These are phyloP conservation scores for Przewalskia tangutica DNA, from an alignment of 257 asterid species.

Conservation along the genomic window DNA sequence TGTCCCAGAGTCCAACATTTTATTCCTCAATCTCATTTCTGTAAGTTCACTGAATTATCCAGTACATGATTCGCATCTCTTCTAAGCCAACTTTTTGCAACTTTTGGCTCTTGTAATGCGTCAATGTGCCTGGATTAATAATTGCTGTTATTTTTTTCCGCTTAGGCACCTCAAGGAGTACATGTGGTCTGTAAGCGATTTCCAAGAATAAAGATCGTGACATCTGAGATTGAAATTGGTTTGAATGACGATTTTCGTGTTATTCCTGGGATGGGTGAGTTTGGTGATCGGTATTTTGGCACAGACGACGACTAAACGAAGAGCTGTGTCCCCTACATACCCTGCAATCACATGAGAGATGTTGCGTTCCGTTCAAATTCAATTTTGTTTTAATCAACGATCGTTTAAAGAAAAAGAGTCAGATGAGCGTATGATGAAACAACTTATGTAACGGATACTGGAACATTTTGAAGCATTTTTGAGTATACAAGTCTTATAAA, in stretches of 20 bases:
- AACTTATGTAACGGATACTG: background rate
- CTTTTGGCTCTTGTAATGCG: background rate
- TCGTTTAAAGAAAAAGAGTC: background rate
- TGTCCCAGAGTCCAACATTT: slow-evolving; percentile 87
- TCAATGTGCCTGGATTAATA: background rate
- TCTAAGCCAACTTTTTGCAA: background rate
- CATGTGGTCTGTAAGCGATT: slow-evolving; percentile 85
- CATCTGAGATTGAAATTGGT: slow-evolving; percentile 95
- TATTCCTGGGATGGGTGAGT: slow-evolving; percentile 98
- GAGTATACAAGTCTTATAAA: background rate
- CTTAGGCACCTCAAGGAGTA: slow-evolving; percentile 96
- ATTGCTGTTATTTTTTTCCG: background rate
- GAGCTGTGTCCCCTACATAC: slow-evolving; percentile 1
- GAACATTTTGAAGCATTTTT: slow-evolving; percentile 6
- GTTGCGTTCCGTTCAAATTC: background rate
- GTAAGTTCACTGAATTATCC: slow-evolving; percentile 34
- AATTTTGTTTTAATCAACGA: background rate
- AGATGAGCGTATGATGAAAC: background rate
- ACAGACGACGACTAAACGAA: slow-evolving; percentile 67
- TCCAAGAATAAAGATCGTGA: slow-evolving; percentile 91
- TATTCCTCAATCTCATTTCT: slow-evolving; percentile 92
- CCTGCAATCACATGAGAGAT: background rate
- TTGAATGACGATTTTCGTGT: slow-evolving; percentile 78
- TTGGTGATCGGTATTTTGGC: slow-evolving; percentile 93
- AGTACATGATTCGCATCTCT: background rate